Evolutionary conservation across 2,329 filamentous ascomycete genomes (phyloP).

Genomic region (Mollisia scopiformis): DNA sequence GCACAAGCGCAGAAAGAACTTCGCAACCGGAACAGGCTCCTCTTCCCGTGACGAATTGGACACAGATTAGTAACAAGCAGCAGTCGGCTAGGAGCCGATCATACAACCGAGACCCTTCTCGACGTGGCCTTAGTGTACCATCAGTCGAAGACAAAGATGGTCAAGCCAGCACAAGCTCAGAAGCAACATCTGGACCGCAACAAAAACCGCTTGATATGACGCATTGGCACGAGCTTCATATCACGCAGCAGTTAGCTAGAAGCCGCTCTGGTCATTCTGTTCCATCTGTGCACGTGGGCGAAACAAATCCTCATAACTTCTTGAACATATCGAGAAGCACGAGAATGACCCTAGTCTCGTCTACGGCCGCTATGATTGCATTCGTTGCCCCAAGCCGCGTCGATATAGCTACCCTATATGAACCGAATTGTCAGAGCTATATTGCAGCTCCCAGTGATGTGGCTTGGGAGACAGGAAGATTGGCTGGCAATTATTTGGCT

Average conservation of each 20-base stretch:
- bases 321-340: neutral
- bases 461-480: slow-evolving; percentile 4
- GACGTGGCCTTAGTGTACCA: no score
- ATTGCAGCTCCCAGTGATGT: neutral
- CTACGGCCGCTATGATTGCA: slow-evolving; percentile 3
- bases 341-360: slow-evolving; percentile 4
- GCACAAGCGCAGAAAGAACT: neutral
- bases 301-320: neutral
- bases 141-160: no score
- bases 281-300: neutral
- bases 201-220: neutral
- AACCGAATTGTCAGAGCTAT: neutral
- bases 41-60: no score
- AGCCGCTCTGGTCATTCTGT: neutral
- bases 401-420: slow-evolving; percentile 1
- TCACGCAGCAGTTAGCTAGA: no score
- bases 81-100: no score
- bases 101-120: no score
- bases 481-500: slow-evolving; percentile 8
- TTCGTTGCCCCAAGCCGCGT: neutral
- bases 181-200: neutral
- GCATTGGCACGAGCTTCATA: no score
- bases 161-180: neutral
- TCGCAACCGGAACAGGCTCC: neutral
- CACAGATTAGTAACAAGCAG: no score